These are phyloP conservation scores for Berkeleyomyces rouxiae DNA, from an alignment of 2,329 filamentous ascomycete genomes.

Conservation along the genomic window DNA sequence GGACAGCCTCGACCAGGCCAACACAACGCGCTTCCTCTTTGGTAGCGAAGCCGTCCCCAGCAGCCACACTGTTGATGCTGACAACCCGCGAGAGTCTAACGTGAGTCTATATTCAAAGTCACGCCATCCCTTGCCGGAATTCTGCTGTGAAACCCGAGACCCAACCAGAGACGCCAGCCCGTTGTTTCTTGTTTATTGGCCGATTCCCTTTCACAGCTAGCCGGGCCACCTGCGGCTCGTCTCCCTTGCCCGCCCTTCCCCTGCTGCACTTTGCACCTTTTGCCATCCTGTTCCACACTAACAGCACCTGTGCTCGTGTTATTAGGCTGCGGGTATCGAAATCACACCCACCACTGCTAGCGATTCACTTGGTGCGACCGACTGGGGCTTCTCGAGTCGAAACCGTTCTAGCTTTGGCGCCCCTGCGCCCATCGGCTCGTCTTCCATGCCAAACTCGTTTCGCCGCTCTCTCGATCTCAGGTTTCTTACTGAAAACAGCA, in stretches of 20 bases:
- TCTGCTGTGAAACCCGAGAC: not conserved
- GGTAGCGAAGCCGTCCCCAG: slow-evolving; percentile 40
- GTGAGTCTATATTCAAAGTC: slow-evolving; percentile 12
- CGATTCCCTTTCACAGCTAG: not conserved
- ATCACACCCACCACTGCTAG: slow-evolving; percentile 25
- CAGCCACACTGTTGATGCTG: slow-evolving; percentile 1
- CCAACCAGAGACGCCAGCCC: no score
- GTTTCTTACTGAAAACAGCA: slow-evolving; percentile 30
- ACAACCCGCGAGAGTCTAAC: slow-evolving; percentile 28
- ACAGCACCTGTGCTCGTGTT: slow-evolving; percentile 5
- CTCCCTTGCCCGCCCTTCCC: not conserved
- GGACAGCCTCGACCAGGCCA: slow-evolving; percentile 61
- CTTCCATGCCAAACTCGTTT: slow-evolving; percentile 20
- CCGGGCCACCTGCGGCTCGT: not conserved
- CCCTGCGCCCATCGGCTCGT: slow-evolving; percentile 8
- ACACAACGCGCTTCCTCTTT: slow-evolving; percentile 74
- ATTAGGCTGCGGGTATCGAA: slow-evolving; percentile 8
- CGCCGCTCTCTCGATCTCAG: slow-evolving; percentile 42
- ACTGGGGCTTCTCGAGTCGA: slow-evolving; percentile 16
- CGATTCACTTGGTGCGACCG: slow-evolving; percentile 20
- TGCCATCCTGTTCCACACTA: not conserved
- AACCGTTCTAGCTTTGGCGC: slow-evolving; percentile 7
- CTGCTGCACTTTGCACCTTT: not conserved
- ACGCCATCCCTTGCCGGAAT: not conserved
- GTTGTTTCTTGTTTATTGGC: no score